Evolutionary conservation across 176 grass and related monocot species (phyloP).

Genomic region (Phyllostachys edulis): DNA sequence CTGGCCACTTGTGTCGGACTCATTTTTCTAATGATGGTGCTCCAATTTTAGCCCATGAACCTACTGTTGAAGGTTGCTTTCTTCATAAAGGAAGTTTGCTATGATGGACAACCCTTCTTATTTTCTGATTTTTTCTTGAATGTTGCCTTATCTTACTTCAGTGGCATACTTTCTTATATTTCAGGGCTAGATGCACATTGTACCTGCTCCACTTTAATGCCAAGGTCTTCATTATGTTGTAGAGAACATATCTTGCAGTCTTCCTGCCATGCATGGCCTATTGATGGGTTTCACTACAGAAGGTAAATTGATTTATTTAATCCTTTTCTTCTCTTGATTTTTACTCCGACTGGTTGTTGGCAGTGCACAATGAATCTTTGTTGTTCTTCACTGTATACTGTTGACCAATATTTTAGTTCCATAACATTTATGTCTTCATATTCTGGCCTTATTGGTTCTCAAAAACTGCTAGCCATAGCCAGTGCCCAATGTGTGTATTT

Average conservation of each 20-base stretch:
- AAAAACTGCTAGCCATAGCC: neutral
- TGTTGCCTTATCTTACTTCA: conserved; percentile 32
- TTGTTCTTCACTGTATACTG: neutral
- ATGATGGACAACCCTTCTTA: conserved; percentile 6
- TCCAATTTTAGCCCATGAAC: conserved; percentile 32
- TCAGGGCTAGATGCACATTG: conserved; percentile 50
- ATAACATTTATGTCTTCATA: neutral
- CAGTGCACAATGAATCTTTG: neutral
- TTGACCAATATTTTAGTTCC: neutral
- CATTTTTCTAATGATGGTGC: conserved; percentile 39
- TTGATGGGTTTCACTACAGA: conserved; percentile 52
- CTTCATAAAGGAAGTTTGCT: neutral
- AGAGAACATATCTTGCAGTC: conserved; percentile 41
- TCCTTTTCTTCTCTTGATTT: conserved; percentile 9
- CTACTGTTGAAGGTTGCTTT: conserved; percentile 48
- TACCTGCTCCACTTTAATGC: conserved; percentile 35
- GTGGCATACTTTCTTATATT: conserved; percentile 15
- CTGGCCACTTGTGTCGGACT: conserved; percentile 47
- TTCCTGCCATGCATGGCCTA: conserved; percentile 46
- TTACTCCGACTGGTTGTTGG: neutral
- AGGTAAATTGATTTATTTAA: conserved; percentile 48
- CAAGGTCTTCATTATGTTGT: conserved; percentile 46
- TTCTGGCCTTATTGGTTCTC: conserved; percentile 19
- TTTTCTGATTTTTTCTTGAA: conserved; percentile 20
- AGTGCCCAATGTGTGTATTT: too few species aligned